Percentiles rank a stretch among this genome's conserved stretches.
These are phyloP conservation scores for Adansonia madagascariensis DNA, from an alignment of 441 rosid species.

Conservation along the genomic window DNA sequence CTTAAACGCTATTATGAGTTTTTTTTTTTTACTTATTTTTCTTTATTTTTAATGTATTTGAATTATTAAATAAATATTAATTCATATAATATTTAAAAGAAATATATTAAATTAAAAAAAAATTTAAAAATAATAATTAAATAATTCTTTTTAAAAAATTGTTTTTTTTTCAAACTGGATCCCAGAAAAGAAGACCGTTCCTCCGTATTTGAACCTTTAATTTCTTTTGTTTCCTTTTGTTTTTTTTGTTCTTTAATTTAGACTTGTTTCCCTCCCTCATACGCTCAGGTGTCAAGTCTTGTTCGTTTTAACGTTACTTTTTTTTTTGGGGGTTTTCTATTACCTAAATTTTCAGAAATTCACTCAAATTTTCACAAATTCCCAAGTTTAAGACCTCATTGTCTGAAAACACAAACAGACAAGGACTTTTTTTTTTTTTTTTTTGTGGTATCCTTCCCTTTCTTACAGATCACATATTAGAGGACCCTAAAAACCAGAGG, in stretches of 20 bases:
- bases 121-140: neutral
- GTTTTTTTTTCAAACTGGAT: constrained; percentile 33
- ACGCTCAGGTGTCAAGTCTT: neutral
- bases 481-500: constrained; percentile 3
- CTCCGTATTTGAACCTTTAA: constrained; percentile 47
- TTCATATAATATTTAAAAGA: neutral
- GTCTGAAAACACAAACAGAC: constrained; percentile 35
- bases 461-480: constrained; percentile 21
- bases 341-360: neutral
- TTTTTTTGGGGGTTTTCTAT: neutral
- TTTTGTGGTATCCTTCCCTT: constrained; percentile 28
- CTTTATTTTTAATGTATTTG: no score
- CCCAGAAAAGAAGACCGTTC: constrained; percentile 72
- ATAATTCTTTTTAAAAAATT: neutral
- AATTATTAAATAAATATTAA: no score
- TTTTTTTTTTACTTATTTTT: no score
- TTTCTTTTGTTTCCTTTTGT: neutral
- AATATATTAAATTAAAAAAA: neutral
- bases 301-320: neutral
- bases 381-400: constrained; percentile 21
- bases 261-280: constrained; percentile 31
- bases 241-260: constrained; percentile 22
- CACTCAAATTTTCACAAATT: neutral
- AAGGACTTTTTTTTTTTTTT: constrained; percentile 39
- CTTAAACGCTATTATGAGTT: neutral